Conservation (phyloP, 208 protist species). For the Crithidia expoeki region DNA sequence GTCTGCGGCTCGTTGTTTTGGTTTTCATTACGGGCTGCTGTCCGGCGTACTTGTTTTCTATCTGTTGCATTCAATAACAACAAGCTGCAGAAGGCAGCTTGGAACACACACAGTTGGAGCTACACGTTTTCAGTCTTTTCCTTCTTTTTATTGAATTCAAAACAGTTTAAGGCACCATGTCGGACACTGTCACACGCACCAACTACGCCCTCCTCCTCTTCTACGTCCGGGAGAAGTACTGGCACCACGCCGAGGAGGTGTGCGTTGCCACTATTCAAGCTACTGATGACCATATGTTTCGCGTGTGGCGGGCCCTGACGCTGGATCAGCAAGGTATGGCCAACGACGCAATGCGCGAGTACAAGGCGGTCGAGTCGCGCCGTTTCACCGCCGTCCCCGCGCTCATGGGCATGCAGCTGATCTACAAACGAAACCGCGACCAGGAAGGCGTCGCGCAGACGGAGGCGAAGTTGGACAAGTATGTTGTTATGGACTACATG, state of each 20-base stretch:
- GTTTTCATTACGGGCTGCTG: too few species aligned
- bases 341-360: conserved; percentile 85
- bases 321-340: conserved; percentile 78
- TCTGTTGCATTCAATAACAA: too few species aligned
- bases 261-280: conserved; percentile 67
- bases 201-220: conserved; percentile 85
- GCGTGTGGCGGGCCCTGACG: conserved; percentile 81
- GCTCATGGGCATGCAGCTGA: conserved; percentile 72
- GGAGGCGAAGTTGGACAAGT: conserved; percentile 56
- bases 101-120: too few species aligned
- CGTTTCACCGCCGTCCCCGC: conserved; percentile 70
- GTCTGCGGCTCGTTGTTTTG: too few species aligned
- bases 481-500: conserved; percentile 43
- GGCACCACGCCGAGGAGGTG: conserved; percentile 85
- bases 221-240: conserved; percentile 81
- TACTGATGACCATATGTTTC: conserved; percentile 81
- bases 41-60: too few species aligned
- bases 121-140: not conserved
- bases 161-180: conserved; percentile 22
- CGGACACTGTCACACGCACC: conserved; percentile 55
- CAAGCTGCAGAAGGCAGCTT: too few species aligned
- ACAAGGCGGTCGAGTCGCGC: conserved; percentile 72
- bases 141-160: not conserved
- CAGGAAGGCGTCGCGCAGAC: conserved; percentile 52
- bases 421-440: conserved; percentile 80